Evolutionary conservation across 2,329 filamentous ascomycete genomes (phyloP), one percentile per base, ranked within the genome.

Genomic region (Colletotrichum tropicale): DNA sequence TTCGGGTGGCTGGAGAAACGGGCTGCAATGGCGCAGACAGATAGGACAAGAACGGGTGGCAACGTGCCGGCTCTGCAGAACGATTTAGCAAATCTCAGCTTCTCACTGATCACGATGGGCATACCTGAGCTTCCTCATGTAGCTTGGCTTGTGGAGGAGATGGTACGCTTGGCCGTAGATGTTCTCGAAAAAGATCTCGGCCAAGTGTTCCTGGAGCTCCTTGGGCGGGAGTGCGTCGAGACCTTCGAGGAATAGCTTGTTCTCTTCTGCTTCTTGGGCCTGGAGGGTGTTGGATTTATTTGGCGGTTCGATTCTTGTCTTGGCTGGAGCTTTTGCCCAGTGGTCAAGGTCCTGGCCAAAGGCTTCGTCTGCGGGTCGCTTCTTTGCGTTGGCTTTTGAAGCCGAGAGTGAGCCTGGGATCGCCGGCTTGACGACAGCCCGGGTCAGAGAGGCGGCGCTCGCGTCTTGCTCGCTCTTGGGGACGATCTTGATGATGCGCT

Each of bases 111-210:
- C 12, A 18, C n/a, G 28, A 28, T 5, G 9, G 24, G 87, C 91
- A 77, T 85, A 93, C 93, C 89, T 92, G 70, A 97, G 84, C 80
- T 95, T 95, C 75, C 96, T 91, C 94, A 98, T 98, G 83, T 98
- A 98, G 83, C 96, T 98, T 48, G 97, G 96, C 83, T 98, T 98
- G 85, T 99, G 97, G 12, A 99, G 91, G 24, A 99, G 87, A 78
- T 98, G 94, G 83, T 98, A 99, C 38, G 95, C 95, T 82, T 98
- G 97, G 10, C 97, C 97, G 82, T 99, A 98, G 1, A 98, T 91
- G 80, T 94, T 96, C 81, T 98, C 96, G 81, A 98, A 99, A 82
- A 98, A 99, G 1, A 98, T 93, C 81, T 98, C 96, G 21, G 96
- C 93, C 8, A 99, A 89, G 84, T 98, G 96, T 81, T 98, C 94